Percentiles rank a stretch among this genome's conserved stretches.
phyloP scores from a whole-genome alignment of 1,139 yeast genomes.

The Candida sp. region DNA sequence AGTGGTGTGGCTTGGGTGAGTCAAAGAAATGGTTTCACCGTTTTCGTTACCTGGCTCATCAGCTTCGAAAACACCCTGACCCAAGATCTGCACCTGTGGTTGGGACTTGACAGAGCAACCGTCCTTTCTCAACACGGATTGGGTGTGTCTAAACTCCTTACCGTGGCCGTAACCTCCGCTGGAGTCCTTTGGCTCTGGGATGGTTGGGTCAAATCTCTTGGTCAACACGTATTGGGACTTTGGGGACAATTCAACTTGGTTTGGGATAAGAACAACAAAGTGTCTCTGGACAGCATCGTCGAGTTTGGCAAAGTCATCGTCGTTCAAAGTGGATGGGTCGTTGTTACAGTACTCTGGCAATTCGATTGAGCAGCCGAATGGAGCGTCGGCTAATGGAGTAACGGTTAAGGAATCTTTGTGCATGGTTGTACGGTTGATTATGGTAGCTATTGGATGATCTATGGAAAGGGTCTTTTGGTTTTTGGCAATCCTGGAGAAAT shows the following conservation, averaged over 20 bases:
- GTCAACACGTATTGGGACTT: constrained; percentile 77
- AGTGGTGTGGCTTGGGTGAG: constrained; percentile 82
- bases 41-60: constrained; percentile 69
- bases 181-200: constrained; percentile 49
- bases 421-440: constrained; percentile 15
- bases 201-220: constrained; percentile 75
- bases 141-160: constrained; percentile 78
- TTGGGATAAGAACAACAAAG: constrained; percentile 75
- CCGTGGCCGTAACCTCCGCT: constrained; percentile 76
- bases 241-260: constrained; percentile 68
- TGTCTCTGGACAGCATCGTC: constrained; percentile 67
- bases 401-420: constrained; percentile 32
- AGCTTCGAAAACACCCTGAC: constrained; percentile 76
- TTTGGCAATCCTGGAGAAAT: too few species aligned
- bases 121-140: constrained; percentile 78
- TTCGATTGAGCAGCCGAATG: constrained; percentile 69
- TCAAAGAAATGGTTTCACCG: constrained; percentile 61
- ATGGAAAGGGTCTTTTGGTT: too few species aligned
- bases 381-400: constrained; percentile 52
- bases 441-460: too few species aligned
- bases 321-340: constrained; percentile 76
- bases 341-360: constrained; percentile 67
- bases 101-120: constrained; percentile 79
- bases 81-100: constrained; percentile 90
- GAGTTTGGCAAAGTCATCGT: constrained; percentile 64